Conservation (phyloP, 1,284 basidiomycete genomes). For the Neonothopanus nambi region DNA sequence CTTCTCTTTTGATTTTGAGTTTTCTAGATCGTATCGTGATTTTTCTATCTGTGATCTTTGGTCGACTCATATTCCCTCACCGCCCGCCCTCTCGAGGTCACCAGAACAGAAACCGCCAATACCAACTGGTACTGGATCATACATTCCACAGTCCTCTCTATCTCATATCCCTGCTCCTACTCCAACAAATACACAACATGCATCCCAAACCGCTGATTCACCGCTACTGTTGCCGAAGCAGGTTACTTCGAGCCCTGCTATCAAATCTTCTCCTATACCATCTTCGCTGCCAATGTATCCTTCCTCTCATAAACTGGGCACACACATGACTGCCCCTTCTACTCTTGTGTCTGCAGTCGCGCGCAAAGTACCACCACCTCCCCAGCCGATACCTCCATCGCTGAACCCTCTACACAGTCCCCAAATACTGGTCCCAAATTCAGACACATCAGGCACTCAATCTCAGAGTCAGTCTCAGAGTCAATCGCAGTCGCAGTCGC, state of each 20-base stretch:
- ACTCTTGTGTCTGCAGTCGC: background rate
- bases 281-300: background rate
- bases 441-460: conserved; percentile 42
- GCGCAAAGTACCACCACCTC: conserved; percentile 15
- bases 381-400: conserved; percentile 3
- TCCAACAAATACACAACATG: conserved; percentile 34
- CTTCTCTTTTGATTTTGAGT: conserved; percentile 2
- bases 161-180: conserved; percentile 33
- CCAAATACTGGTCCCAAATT: conserved; percentile 48
- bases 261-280: background rate
- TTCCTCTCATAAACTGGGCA: background rate
- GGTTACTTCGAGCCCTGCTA: background rate
- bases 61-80: too few relatives aligned
- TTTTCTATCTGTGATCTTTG: too few relatives aligned
- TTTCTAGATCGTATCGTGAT: background rate
- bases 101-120: too few relatives aligned
- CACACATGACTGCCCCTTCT: background rate
- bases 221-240: too few relatives aligned
- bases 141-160: conserved; percentile 11
- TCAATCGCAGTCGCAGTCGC: conserved; percentile 20
- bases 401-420: background rate
- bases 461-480: conserved; percentile 19
- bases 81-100: too few relatives aligned
- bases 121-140: too few relatives aligned
- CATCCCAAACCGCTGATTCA: background rate